phyloP scores from a whole-genome alignment of 441 rosid species.

The Sinapis alba region DNA sequence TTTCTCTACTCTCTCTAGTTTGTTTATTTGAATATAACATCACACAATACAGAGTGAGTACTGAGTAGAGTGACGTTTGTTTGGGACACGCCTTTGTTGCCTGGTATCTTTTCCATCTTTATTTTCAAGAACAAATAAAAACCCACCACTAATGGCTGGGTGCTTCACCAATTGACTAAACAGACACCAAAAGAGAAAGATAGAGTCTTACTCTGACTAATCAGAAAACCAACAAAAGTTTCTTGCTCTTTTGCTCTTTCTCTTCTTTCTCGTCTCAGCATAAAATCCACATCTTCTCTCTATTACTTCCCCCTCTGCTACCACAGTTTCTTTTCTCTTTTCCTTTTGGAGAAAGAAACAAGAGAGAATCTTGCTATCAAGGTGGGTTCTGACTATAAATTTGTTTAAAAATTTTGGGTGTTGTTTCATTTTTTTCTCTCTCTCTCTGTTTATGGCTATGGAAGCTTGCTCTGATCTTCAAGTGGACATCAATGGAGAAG shows the following conservation, averaged over 20 bases:
- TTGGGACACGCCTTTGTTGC: constrained; percentile 31
- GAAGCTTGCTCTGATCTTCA: constrained; percentile 80
- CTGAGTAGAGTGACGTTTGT: constrained; percentile 24
- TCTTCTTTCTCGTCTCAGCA: constrained; percentile 48
- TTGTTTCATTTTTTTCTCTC: constrained; percentile 28
- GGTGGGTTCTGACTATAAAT: constrained; percentile 23
- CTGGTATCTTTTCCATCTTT: constrained; percentile 22
- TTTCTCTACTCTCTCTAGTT: too few relatives aligned
- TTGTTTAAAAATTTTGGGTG: not conserved
- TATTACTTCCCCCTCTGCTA: constrained; percentile 32
- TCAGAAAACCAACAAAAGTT: constrained; percentile 40
- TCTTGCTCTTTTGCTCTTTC: constrained; percentile 47
- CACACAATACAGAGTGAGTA: constrained; percentile 24
- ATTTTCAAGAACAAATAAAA: constrained; percentile 13
- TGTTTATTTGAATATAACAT: too few relatives aligned
- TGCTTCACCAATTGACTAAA: constrained; percentile 46
- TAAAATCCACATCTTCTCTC: constrained; percentile 36
- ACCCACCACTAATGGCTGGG: constrained; percentile 39
- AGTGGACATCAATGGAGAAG: constrained; percentile 91
- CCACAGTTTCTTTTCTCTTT: not conserved
- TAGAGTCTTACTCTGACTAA: constrained; percentile 6
- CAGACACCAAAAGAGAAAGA: constrained; percentile 17
- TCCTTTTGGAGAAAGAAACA: constrained; percentile 14
- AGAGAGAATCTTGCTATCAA: constrained; percentile 38
- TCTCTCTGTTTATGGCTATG: constrained; percentile 51